Evolutionary conservation across 148 eudicot genomes (phyloP).

Genomic region (Euryodendron excelsum): DNA sequence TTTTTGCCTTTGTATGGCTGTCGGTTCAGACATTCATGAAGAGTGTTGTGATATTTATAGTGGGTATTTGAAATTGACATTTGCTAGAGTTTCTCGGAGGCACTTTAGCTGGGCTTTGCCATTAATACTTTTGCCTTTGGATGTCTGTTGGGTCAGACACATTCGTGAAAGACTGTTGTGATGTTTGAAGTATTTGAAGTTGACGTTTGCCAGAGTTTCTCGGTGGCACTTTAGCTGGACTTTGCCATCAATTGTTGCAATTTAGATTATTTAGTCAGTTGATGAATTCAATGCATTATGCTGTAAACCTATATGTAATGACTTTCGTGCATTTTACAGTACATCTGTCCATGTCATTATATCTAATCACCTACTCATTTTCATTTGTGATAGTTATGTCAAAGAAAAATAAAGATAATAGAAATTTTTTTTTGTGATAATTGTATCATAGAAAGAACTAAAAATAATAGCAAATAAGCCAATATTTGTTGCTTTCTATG

Average conservation of each 20-base stretch:
- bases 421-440: not conserved
- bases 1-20: not conserved
- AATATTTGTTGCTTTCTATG: no score
- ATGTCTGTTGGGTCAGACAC: not conserved
- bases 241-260: not conserved
- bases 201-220: not conserved
- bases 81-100: not conserved
- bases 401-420: not conserved
- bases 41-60: not conserved
- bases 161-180: not conserved
- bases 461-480: no score
- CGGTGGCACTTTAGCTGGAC: not conserved
- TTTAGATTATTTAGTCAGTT: no score
- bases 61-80: no score
- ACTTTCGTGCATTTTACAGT: no score
- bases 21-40: not conserved
- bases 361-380: no score
- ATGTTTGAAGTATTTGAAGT: no score
- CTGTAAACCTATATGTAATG: not conserved
- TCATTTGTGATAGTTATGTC: not conserved
- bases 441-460: not conserved
- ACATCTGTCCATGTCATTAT: no score
- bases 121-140: not conserved
- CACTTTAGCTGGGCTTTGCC: not conserved
- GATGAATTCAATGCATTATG: not conserved